Evolutionary conservation across 2,329 filamentous ascomycete species (phyloP).

Genomic region (Xylaria sp.): DNA sequence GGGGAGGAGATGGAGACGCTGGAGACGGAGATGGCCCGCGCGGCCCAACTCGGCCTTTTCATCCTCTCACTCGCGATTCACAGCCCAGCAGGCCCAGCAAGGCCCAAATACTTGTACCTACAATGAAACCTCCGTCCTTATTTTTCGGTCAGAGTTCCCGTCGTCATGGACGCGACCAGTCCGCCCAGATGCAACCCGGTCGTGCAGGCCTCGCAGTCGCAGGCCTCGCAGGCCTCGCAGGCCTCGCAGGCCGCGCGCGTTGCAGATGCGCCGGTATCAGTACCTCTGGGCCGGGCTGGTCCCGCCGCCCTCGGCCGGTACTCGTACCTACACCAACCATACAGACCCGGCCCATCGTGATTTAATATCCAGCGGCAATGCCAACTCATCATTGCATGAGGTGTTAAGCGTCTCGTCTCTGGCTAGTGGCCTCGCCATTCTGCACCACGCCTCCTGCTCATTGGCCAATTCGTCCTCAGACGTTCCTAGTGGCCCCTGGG

Average conservation of each 20-base stretch:
- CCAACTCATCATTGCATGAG: constrained; percentile 75
- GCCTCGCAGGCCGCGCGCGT: constrained; percentile 20
- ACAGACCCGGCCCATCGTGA: constrained; percentile 40
- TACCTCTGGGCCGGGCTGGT: constrained; percentile 24
- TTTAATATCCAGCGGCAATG: constrained; percentile 59
- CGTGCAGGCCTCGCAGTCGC: constrained; percentile 20
- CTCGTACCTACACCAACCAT: constrained; percentile 26
- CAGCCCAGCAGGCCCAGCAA: no score
- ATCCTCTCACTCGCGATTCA: constrained; percentile 10
- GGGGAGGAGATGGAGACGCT: constrained; percentile 4
- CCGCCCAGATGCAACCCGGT: constrained; percentile 28
- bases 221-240: no score
- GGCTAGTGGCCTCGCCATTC: constrained; percentile 39
- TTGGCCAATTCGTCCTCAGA: constrained; percentile 27
- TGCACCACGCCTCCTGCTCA: constrained; percentile 21
- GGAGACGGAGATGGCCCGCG: background rate
- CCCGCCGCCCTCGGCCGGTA: constrained; percentile 25
- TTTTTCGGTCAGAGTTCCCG: constrained; percentile 26
- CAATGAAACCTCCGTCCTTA: constrained; percentile 22
- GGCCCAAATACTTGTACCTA: constrained; percentile 6
- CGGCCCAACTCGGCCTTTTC: constrained; percentile 19
- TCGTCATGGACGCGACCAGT: constrained; percentile 28
- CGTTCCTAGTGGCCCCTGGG: constrained; percentile 32
- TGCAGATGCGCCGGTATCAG: constrained; percentile 25
- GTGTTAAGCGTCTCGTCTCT: constrained; percentile 41